Base-by-base conservation (phyloP, 2,329 filamentous ascomycete genomes). In the Shiraia sp. region DNA sequence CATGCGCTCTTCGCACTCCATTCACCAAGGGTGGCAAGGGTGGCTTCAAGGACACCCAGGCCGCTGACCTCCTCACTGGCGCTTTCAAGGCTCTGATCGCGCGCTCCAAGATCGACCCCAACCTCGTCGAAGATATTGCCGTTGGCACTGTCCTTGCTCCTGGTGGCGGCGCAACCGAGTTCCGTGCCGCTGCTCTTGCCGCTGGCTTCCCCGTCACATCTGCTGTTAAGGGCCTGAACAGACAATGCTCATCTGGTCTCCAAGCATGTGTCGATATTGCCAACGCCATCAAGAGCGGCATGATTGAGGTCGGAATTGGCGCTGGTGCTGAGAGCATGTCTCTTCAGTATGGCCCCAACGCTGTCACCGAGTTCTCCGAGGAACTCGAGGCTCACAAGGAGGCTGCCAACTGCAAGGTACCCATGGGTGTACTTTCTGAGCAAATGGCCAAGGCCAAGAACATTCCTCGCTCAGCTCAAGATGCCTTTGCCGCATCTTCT, bases 271-370 rank as follows among this genome's bases (percentile, higher is more conserved):
- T 93, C 46, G 92, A 97, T 69, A 86, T 97, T 64, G 92, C 92
- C 56, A 95, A 97, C 76, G 88, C 89, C 58, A 95, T 99, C 74
- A 83, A 82, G 65, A 70, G 83, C 4, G 93, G 91, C 61, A 95
- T 96, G 87, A 97, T 97, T 65, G 92, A 97, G 55, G 75, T 97
- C 50, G 93, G 93, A 59, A 83, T 97, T 57, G 93, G 92, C 56
- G 91, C 91, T 14, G 93, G 93, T 64, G 90, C 96, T 16, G 93
- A 99, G 82, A 93, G 88, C 78, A 99, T 99, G 93, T 88, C 83
- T 64, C 79, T 79, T 43, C 88, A 96, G 66, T 97, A 97, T 70
- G 93, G 92, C 24, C 91, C 92, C 16, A 79, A 77, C 31, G 93
- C 93, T 48, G 92, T 97, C 12, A 82, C 85, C 49, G 93, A 97